Base-by-base conservation (phyloP, 768 basidiomycete genomes). In the Amanita pseudoporphyria region DNA sequence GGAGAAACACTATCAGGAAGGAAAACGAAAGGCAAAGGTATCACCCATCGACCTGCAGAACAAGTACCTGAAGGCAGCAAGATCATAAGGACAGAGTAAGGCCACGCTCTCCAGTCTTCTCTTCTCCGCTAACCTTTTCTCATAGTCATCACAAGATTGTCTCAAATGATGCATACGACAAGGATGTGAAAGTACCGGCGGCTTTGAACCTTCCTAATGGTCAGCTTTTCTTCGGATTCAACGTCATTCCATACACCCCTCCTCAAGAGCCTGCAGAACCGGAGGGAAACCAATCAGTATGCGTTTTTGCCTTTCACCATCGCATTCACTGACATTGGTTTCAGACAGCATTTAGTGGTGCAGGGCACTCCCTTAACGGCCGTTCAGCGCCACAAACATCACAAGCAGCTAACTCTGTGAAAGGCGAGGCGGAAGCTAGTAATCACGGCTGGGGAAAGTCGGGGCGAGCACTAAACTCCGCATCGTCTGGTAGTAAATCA, bases 191-290 rank as follows among this genome's bases (percentile, higher is more conserved):
- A 58, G 91, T 87, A 6, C 95, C 96, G 3, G 93, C 90, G 0
- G 84, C 92, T 6, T 71, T 99, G 36, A 86, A 85, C 55, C 71
- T 99, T 9, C 93, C 96, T 0, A 84, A 87, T 55, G 96, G 96
- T 10, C 86, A 96, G 56, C 72, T 99, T 16, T 99, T 99, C 73
- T 98, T 99, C 60, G 96, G 96, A 9, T 99, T 85, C 69, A 86
- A 87, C 52, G 77, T 88, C 50, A 69, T 78, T 1, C 72, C 85
- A 1, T 89, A 88, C 60, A 71, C 67, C 3, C 79, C 80, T 6
- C 76, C 81, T 4, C 61, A 68, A 38, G 31, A 50, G n/a, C 4
- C 59, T 52, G 67, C 57, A 5, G 64, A 62, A 36, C 53, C 64
- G 44, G 56, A 62, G 16, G 57, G 57, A 45, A 71, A 40, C 57